A percentile compares a stretch with the other conserved stretches of the same genome.
These are phyloP conservation scores for Auricularia heimuer DNA, from an alignment of 768 basidiomycete species.

Conservation along the genomic window DNA sequence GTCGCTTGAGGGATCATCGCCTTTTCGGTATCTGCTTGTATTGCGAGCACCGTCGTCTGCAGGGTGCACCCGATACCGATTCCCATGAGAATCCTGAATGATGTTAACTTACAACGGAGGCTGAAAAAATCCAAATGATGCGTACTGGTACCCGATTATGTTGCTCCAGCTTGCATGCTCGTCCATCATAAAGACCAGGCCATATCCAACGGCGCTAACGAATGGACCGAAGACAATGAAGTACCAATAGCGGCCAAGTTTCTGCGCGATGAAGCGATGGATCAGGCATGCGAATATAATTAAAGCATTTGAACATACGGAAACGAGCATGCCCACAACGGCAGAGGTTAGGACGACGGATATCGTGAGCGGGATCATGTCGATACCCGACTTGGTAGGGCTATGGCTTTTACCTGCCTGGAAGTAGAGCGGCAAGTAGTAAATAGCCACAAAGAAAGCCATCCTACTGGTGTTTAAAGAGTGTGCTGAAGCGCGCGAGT, in stretches of 20 bases:
- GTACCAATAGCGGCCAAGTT: background rate
- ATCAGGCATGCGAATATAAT: background rate
- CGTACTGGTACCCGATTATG: slow-evolving; percentile 31
- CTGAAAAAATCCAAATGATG: slow-evolving; percentile 14
- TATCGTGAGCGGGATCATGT: slow-evolving; percentile 31
- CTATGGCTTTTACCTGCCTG: slow-evolving; percentile 24
- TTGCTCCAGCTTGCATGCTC: slow-evolving; percentile 14
- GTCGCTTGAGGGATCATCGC: slow-evolving; percentile 17
- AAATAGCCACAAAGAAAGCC: slow-evolving; percentile 4
- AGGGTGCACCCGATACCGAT: slow-evolving; percentile 27
- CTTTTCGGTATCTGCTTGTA: slow-evolving; percentile 17
- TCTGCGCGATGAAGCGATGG: background rate
- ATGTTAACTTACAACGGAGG: too few relatives aligned
- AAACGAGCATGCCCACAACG: slow-evolving; percentile 18
- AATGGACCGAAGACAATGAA: background rate
- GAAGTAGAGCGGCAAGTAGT: slow-evolving; percentile 21
- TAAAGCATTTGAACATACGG: background rate
- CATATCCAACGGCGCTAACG: slow-evolving; percentile 19
- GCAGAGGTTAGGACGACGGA: slow-evolving; percentile 21
- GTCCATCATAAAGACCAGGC: slow-evolving; percentile 28
- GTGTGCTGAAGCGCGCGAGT: background rate
- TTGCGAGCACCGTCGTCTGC: slow-evolving; percentile 22
- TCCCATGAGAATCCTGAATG: slow-evolving; percentile 20
- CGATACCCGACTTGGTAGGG: slow-evolving; percentile 28
- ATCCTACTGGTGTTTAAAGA: background rate